Evolutionary conservation across 306 rosid genomes (phyloP), one percentile per base, ranked within the genome.

Genomic region (Prunus mongolica): DNA sequence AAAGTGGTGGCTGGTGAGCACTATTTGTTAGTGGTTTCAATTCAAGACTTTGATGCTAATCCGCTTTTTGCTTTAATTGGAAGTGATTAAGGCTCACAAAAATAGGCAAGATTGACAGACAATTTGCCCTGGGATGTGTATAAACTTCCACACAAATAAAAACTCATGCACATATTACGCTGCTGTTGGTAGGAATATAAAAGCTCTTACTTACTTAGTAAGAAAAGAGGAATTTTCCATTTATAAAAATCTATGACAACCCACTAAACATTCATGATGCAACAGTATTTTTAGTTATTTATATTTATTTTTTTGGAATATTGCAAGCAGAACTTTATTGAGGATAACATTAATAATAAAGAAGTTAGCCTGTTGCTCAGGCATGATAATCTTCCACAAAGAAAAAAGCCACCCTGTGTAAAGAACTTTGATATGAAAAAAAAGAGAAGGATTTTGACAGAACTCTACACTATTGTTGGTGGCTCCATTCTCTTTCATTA

Each of bases 401-500:
- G 6, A 56, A 30, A 19, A 30, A 30, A 52, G 8, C 13, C 14
- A 32, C 13, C 22, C 19, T 1, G 6, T 49, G 16, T 3, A 49
- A 49, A 38, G 44, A 38, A 49, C 19, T 49, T 12, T 19, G 5
- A 52, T 0, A 30, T 30, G 41, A 30, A 28, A 63, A 30, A 32
- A 11, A 15, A 27, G 1, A 34, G 9, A 49, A 49, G 19, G 54
- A 15, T 2, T 8, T 11, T 25, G 5, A 24, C 14, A 57, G 12
- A 44, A 70, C 34, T 30, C 20, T 66, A 38, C 5, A 62, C 73
- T 16, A 8, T 2, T 6, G 64, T 72, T 65, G 61, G 61, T 62
- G 56, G 71, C 62, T 56, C 52, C 63, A 73, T 84, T 78, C 82
- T 74, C 84, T 78, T 74, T 77, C 86, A 70, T 81, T 13, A 80